Evolutionary conservation across 495 filamentous ascomycete genomes (phyloP).

Genomic region (Xylaria cubensis): DNA sequence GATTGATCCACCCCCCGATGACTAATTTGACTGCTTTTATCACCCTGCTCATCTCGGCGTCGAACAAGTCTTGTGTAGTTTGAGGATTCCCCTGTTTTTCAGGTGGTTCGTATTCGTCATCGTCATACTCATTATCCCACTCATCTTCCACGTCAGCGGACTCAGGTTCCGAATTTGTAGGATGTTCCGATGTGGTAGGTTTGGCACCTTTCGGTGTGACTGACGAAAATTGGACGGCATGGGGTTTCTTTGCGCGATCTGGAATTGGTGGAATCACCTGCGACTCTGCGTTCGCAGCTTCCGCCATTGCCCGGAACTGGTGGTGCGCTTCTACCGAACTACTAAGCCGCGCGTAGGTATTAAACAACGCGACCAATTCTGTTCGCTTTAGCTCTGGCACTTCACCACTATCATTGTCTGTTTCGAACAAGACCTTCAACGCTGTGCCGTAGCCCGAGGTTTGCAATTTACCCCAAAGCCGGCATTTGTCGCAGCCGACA

Average conservation of each 20-base stretch:
- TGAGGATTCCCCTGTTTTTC: conserved; percentile 38
- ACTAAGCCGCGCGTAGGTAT: conserved; percentile 87
- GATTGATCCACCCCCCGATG: conserved; percentile 68
- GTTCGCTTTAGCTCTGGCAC: conserved; percentile 83
- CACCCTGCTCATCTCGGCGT: conserved; percentile 67
- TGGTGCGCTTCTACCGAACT: conserved; percentile 76
- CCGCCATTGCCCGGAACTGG: conserved; percentile 74
- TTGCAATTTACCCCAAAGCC: conserved; percentile 98
- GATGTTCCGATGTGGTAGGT: conserved; percentile 24
- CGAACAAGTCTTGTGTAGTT: conserved; percentile 64
- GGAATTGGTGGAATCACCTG: conserved; percentile 48
- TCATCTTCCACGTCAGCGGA: conserved; percentile 30
- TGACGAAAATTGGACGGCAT: conserved; percentile 47
- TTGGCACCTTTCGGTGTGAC: conserved; percentile 22
- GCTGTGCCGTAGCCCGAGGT: conserved; percentile 94
- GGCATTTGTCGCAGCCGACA: conserved; percentile 97
- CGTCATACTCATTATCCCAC: conserved; percentile 48
- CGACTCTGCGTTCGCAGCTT: conserved; percentile 66
- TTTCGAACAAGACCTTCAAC: conserved; percentile 94
- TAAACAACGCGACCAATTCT: conserved; percentile 91
- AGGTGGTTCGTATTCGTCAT: conserved; percentile 50
- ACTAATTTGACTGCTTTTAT: conserved; percentile 68
- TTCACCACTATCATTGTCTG: conserved; percentile 73
- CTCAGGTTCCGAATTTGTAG: conserved; percentile 27
- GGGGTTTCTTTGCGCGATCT: conserved; percentile 53